Percentiles rank a stretch among this genome's conserved stretches.
Evolutionary conservation across 1,284 basidiomycete species (phyloP).

Genomic region (Cryptococcus hybrid): DNA sequence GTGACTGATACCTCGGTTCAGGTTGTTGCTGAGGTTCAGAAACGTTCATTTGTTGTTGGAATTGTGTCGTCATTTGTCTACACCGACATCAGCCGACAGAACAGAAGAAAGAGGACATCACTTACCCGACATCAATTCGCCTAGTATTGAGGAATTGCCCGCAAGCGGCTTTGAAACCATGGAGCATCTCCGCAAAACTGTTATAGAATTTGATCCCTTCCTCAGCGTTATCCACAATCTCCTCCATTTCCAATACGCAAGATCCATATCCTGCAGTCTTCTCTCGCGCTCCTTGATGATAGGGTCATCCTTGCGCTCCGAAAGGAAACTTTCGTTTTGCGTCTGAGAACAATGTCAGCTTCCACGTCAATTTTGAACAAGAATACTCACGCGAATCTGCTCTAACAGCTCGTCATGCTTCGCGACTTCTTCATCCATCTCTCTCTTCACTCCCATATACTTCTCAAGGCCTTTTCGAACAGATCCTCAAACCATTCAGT

Average conservation of each 20-base stretch:
- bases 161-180: conserved; percentile 71
- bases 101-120: background rate
- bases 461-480: conserved; percentile 74
- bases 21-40: conserved; percentile 6
- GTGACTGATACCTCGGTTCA: conserved; percentile 4
- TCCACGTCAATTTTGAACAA: too few species aligned
- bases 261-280: conserved; percentile 80
- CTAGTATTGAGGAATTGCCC: conserved; percentile 69
- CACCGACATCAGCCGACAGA: background rate
- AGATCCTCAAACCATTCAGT: conserved; percentile 83
- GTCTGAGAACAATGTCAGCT: conserved; percentile 51
- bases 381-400: conserved; percentile 62
- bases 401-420: conserved; percentile 67
- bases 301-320: conserved; percentile 74
- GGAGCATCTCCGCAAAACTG: conserved; percentile 66
- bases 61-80: conserved; percentile 22
- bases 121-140: conserved; percentile 56
- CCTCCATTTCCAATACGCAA: conserved; percentile 87
- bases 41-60: conserved; percentile 9
- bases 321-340: conserved; percentile 71
- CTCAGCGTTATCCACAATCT: conserved; percentile 78
- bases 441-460: conserved; percentile 70
- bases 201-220: conserved; percentile 94
- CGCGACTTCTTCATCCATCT: conserved; percentile 61
- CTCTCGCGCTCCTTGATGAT: conserved; percentile 77